Conservation (phyloP, 2,329 filamentous ascomycete genomes). For the Thielaviopsis populi region DNA sequence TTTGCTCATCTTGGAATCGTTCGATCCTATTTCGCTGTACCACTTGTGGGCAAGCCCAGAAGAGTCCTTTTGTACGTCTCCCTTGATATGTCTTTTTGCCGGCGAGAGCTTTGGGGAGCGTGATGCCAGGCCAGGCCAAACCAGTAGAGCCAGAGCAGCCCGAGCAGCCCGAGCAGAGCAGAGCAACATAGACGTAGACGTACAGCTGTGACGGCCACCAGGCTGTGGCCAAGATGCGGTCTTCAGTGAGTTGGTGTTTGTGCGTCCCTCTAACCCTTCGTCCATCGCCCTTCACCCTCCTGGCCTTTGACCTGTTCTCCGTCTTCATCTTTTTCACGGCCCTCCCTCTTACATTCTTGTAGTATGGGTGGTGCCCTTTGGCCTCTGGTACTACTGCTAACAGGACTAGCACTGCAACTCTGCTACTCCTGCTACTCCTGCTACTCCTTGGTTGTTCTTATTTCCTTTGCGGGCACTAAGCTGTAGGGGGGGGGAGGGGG, state of each 20-base stretch:
- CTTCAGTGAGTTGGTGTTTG: too few species aligned
- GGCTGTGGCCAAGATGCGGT: too few species aligned
- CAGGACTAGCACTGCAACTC: not conserved
- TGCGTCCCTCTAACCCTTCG: too few species aligned
- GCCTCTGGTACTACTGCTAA: too few species aligned
- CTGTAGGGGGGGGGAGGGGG: not conserved
- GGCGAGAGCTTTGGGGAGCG: not conserved
- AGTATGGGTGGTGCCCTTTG: not conserved
- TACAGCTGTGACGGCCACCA: too few species aligned
- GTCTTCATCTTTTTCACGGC: not conserved
- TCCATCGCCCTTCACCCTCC: too few species aligned
- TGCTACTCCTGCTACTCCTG: not conserved
- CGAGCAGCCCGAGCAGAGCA: too few species aligned
- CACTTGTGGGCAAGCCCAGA: slow-evolving; percentile 5
- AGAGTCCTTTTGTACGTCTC: not conserved
- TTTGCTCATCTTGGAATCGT: slow-evolving; percentile 3
- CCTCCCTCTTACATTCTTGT: not conserved
- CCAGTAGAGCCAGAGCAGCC: too few species aligned
- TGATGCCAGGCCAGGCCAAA: not conserved
- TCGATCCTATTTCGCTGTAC: slow-evolving; percentile 6
- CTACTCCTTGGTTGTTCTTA: not conserved
- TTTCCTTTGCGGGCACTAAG: not conserved
- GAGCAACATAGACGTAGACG: too few species aligned
- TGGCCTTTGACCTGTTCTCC: too few species aligned
- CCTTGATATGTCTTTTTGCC: too few species aligned